Evolutionary conservation across 306 rosid species (phyloP), one percentile per base, ranked within the genome.

Genomic region (Trifolium fragiferum): DNA sequence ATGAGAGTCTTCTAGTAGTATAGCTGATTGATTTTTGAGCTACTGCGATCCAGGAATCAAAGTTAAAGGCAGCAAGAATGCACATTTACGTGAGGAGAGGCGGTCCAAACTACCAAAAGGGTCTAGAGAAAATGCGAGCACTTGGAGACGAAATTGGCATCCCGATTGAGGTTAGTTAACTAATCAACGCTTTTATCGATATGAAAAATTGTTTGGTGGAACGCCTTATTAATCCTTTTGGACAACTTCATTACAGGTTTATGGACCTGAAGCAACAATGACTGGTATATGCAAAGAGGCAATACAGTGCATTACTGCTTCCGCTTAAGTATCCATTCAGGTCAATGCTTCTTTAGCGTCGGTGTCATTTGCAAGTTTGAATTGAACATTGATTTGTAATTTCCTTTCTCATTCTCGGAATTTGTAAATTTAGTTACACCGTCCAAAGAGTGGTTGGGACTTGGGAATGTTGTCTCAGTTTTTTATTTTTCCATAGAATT

Each of bases 71-170:
- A 18, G 92, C 99, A 66, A 75, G 77, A 80, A 89, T 94, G 96
- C 87, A 80, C 79, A 87, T 94, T 32, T 92, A 90, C 16, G 96
- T 92, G 65, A 92, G 99, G 85, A 86, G 99, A 87, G 99, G 99
- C 20, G 99, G 99, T 72, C 99, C 99, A n/a, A 94, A 94, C 93
- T 94, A 90, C 91, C 99, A 94, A 78, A 92, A 70, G 71, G 99
- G 97, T 51, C 92, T 92, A 43, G 93, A 90, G 1, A 88, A 87
- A 77, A 94, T 92, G 99, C 76, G 99, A 20, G 84, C 84, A 8
- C 93, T 94, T 60, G 99, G 96, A 51, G 96, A 90, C 46, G 92
- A 92, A 72, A 86, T 94, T 15, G 96, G 96, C 82, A 81, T 94
- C 81, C 98, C 99, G 18, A 86, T 94, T 55, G 98, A 94, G 99